Evolutionary conservation across 2,329 filamentous ascomycete species (phyloP), one percentile per base, ranked within the genome.

Genomic region (Colletotrichum zoysiae): DNA sequence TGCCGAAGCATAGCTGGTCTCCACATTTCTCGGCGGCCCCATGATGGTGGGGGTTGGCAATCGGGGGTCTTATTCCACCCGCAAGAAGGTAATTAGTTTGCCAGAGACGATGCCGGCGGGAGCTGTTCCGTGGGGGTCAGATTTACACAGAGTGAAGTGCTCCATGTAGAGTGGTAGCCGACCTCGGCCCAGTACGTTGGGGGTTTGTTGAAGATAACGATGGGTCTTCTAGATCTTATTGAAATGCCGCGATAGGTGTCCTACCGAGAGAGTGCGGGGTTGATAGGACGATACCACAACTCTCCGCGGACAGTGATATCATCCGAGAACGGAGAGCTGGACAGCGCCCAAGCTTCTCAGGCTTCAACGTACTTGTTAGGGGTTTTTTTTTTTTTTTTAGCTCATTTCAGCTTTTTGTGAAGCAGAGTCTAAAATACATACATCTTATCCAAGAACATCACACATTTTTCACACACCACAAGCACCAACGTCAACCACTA

Each of bases 231-330:
- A 35, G 60, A 46, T 23, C 11, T 48, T 14, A 12, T 40, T 30
- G 33, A 30, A 53, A 62, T 46, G 23, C 40, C 38, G 16, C n/a
- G 48, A 53, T 62, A 50, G 9, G 9, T 38, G 53, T 51, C 35
- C 46, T 35, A 12, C 33, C 60, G 26, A 26, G 12, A 33, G 46
- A n/a, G 23, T 51, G 60, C 33, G 60, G 60, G 60, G 60, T 62
- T 62, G 60, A 62, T 62, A 62, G 46, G 46, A 42, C 9, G n/a
- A 62, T 51, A n/a, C 46, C 46, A 42, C 60, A 51, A 40, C 46
- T 62, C 46, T 16, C 60, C 60, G 46, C 60, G 60, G 60, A 35
- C 46, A 62, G 33, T 51, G 23, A 40, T 23, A 33, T 20, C 35
- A 40, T 51, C 60, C 60, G 60, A 50, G 33, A 62, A 51, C 60